A percentile compares a stretch with the other conserved stretches of the same genome.
These are phyloP conservation scores for Termitomyces sp. DNA, from an alignment of 768 basidiomycete species.

Conservation along the genomic window DNA sequence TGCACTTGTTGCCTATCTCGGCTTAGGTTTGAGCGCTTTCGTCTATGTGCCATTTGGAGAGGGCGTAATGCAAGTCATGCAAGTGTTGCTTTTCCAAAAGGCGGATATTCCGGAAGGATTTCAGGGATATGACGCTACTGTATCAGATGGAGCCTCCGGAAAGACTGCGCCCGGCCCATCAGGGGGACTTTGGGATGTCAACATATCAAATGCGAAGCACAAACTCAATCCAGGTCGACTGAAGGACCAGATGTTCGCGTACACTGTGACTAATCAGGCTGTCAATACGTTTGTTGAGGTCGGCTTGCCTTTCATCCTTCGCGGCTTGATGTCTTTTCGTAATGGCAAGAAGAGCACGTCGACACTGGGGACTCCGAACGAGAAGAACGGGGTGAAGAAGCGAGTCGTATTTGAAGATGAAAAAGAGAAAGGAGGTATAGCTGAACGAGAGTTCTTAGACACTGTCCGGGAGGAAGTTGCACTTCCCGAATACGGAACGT, in stretches of 20 bases:
- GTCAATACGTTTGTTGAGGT: slow-evolving; percentile 75
- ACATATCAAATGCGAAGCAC: slow-evolving; percentile 40
- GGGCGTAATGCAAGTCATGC: slow-evolving; percentile 62
- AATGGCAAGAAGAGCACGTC: slow-evolving; percentile 31
- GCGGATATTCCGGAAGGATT: slow-evolving; percentile 6
- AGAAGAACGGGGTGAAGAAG: slow-evolving; percentile 41
- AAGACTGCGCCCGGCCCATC: slow-evolving; percentile 11
- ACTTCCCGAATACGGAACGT: slow-evolving; percentile 76
- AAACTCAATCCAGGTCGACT: slow-evolving; percentile 68
- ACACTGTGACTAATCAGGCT: slow-evolving; percentile 84
- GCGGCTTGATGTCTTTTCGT: slow-evolving; percentile 47
- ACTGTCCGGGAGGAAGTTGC: slow-evolving; percentile 70
- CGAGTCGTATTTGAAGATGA: slow-evolving; percentile 72
- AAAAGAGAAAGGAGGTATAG: slow-evolving; percentile 44
- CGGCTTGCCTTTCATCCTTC: slow-evolving; percentile 71
- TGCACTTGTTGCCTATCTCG: slow-evolving; percentile 86
- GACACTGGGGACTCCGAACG: slow-evolving; percentile 10
- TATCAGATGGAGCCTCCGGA: slow-evolving; percentile 9
- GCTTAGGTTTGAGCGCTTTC: slow-evolving; percentile 90
- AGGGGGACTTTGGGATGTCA: slow-evolving; percentile 44
- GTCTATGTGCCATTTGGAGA: slow-evolving; percentile 94
- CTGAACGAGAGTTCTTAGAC: slow-evolving; percentile 78
- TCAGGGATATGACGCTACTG: slow-evolving; percentile 22
- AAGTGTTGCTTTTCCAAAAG: slow-evolving; percentile 35
- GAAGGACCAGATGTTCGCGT: slow-evolving; percentile 91